Evolutionary conservation across 2,329 filamentous ascomycete species (phyloP), one percentile per base, ranked within the genome.

Genomic region (Apiospora phragmitis): DNA sequence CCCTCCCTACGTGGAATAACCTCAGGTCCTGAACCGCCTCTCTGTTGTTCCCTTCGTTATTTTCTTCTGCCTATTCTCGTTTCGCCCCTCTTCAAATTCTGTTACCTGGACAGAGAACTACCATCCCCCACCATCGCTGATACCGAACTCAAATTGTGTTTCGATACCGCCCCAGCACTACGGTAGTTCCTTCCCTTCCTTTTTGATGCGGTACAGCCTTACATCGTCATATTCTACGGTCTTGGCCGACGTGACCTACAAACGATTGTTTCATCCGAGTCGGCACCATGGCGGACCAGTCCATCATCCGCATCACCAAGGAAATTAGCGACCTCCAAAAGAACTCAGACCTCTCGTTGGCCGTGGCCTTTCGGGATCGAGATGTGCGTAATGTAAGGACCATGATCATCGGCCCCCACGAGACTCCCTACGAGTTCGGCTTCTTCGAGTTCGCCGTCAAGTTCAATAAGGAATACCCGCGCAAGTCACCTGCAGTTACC

Each of bases 391-490:
- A 94, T 79, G 92, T 98, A 67, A 92, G 91, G 79, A 94, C 95
- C 67, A 82, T 98, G 73, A 95, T 98, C 77, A 90, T 98, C 75
- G 96, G 96, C 0, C 95, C 96, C 32, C 94, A 95, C 74, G 95
- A 96, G 76, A 97, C 95, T 0, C 95, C 95, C 0, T 99, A 99
- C 81, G 95, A 98, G 81, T 98, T 97, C 79, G 96, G 96, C 3
- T 98, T 98, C 83, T 98, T 97, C 79, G 94, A 98, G 92, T 97
- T 97, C 79, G 80, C 85, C 0, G 89, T 97, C 76, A 92, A 90
- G 76, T 95, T 97, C 76, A 89, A 90, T 70, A 91, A 89, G 85
- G 94, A 97, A 3, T 99, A 99, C 78, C 96, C 96, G 7, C 85
- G 88, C 67, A 91, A 90, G 75, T 87, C 89, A 0, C 90, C 90